Base-by-base conservation (phyloP, 768 basidiomycete genomes). In the Rhodotorula taiwanensis region DNA sequence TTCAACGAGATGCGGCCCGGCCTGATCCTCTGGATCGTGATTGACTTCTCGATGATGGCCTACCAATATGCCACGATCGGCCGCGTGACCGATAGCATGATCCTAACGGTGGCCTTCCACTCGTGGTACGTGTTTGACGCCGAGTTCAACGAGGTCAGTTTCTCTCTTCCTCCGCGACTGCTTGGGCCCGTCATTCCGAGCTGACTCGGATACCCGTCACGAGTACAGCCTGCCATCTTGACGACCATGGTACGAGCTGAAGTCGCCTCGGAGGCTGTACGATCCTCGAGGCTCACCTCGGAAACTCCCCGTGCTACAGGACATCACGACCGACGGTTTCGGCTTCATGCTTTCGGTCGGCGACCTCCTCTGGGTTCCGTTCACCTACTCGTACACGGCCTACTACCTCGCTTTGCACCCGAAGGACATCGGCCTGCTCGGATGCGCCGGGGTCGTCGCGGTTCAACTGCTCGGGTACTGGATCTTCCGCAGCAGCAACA, bases 311-410 rank as follows among this genome's bases (percentile, higher is more conserved):
- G 36, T 8, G 8, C n/a, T n/a, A 20, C 49, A 67, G 66, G 95
- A 99, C 73, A 93, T 99, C 73, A 93, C 86, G 5, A 88, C 88
- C 16, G 95, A 99, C 71, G 95, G 95, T 16, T 97, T 98, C 72
- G 95, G 95, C 11, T 97, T 92, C 81, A 99, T 99, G 95, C 86
- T 99, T 33, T 78, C 90, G 8, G 82, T 94, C 51, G 94, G 95
- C 45, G 91, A 97, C 73, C 82, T 97, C 33, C 77, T 84, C 25
- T 97, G 89, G 87, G 89, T 99, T 16, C 94, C 94, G 16, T 94
- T 97, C 77, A 85, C 84, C 21, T 99, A 97, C 77, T 84, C 84
- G 34, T 83, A 97, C 20, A 93, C 98, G 78, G 89, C 93, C 1
- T 86, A 92, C 54, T 99, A 88, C 77, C 84, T 99, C 64, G 94